Conservation (phyloP, 2,329 filamentous ascomycete species). For the Ophiostoma perfectum region DNA sequence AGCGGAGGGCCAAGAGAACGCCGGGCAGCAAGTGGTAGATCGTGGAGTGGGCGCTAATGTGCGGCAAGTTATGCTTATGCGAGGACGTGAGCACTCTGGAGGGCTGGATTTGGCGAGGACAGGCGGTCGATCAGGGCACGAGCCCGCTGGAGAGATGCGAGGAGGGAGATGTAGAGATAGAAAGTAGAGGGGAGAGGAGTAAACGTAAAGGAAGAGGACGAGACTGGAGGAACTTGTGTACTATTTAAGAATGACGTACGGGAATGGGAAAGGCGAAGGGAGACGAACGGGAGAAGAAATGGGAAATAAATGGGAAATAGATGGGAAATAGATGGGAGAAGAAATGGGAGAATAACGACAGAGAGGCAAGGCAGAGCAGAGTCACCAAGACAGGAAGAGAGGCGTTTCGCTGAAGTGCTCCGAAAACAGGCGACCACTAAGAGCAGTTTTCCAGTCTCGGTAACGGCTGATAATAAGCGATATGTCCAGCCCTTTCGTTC, state of each 20-base stretch:
- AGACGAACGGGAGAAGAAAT: not conserved
- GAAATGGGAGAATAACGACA: not conserved
- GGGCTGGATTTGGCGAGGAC: not conserved
- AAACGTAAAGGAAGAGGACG: not conserved
- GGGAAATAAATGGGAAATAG: not conserved
- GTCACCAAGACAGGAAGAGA: not conserved
- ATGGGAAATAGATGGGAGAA: not conserved
- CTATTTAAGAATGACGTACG: too few relatives aligned
- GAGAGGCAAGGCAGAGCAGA: not conserved
- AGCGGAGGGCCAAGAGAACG: constrained; percentile 8
- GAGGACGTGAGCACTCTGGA: not conserved
- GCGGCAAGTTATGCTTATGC: not conserved
- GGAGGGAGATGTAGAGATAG: not conserved
- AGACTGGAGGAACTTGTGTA: too few relatives aligned
- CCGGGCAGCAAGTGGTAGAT: constrained; percentile 7
- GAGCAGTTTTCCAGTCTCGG: not conserved
- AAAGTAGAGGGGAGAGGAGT: not conserved
- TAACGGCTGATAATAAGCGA: not conserved
- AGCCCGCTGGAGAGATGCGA: not conserved
- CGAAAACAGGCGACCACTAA: not conserved
- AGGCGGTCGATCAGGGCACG: not conserved
- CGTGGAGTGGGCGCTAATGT: not conserved
- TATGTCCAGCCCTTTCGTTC: too few relatives aligned
- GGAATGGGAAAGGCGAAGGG: too few relatives aligned
- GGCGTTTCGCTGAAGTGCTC: not conserved